phyloP scores from a whole-genome alignment of 805 yeast genomes.

The Maudiozyma barnettii region DNA sequence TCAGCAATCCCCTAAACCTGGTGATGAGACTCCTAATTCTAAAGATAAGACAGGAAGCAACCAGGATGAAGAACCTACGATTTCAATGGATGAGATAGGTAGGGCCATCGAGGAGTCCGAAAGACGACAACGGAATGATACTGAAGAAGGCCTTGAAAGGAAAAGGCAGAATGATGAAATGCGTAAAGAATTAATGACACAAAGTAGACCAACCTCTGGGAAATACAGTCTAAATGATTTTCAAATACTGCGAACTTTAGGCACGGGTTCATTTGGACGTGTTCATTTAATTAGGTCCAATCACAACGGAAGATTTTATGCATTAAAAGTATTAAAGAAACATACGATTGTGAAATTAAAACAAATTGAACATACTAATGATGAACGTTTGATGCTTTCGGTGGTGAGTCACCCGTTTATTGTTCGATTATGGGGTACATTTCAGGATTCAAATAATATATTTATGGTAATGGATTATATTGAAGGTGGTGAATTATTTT shows the following conservation, averaged over 20 bases:
- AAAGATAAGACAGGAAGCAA: no score
- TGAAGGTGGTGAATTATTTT: constrained; percentile 89
- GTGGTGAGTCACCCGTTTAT: constrained; percentile 82
- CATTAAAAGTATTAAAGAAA: constrained; percentile 80
- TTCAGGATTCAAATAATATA: constrained; percentile 71
- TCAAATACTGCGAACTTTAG: constrained; percentile 73
- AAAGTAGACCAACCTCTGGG: constrained; percentile 33
- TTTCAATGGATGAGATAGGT: constrained; percentile 1
- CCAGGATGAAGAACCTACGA: not conserved
- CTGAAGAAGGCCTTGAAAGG: constrained; percentile 1
- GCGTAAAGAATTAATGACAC: not conserved
- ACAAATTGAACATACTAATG: constrained; percentile 91
- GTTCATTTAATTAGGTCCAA: constrained; percentile 80
- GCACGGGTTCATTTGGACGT: constrained; percentile 91
- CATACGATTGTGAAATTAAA: constrained; percentile 85
- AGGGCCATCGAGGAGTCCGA: not conserved
- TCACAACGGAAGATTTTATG: constrained; percentile 83
- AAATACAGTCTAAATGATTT: constrained; percentile 77
- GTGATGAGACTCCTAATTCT: not conserved
- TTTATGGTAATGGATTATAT: constrained; percentile 95
- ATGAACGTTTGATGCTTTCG: constrained; percentile 79
- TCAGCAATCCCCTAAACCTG: not conserved
- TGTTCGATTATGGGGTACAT: constrained; percentile 93
- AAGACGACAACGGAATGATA: not conserved
- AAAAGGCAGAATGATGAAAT: not conserved